These are phyloP conservation scores for Trypanosoma cruzi DNA, from an alignment of 208 protist genomes.

Conservation along the genomic window DNA sequence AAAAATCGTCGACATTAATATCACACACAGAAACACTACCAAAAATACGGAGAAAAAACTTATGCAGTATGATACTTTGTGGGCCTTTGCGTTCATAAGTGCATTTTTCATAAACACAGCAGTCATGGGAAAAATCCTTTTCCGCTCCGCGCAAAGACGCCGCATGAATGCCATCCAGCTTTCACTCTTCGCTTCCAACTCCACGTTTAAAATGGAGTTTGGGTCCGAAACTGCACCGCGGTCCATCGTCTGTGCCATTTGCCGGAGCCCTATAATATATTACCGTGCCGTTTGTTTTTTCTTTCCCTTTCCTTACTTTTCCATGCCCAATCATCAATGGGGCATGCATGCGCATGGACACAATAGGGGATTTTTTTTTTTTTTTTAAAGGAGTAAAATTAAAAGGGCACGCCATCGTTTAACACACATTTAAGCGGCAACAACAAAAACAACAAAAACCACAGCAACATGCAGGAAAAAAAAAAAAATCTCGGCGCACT, in stretches of 20 bases:
- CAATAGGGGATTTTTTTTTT: too few relatives aligned
- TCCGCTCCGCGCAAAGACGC: conserved; percentile 4
- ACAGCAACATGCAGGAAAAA: not conserved
- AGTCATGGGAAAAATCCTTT: conserved; percentile 19
- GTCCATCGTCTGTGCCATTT: not conserved
- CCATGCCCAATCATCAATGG: not conserved
- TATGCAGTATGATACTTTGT: conserved; percentile 49
- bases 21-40: conserved; percentile 59
- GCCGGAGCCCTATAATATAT: not conserved
- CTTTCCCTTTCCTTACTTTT: not conserved
- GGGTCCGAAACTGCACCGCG: not conserved
- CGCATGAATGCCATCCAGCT: not conserved
- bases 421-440: too few relatives aligned
- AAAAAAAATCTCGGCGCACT: not conserved
- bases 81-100: conserved; percentile 24
- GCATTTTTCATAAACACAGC: conserved; percentile 40
- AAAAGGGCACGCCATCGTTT: too few relatives aligned
- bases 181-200: conserved; percentile 3
- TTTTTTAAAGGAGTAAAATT: too few relatives aligned
- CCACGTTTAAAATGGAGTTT: not conserved
- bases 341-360: not conserved
- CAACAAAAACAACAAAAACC: not conserved
- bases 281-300: not conserved
- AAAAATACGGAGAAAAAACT: conserved; percentile 65
- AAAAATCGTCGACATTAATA: conserved; percentile 61